Conservation (phyloP, 139 green algal species). For the Parachlorella kessleri region DNA sequence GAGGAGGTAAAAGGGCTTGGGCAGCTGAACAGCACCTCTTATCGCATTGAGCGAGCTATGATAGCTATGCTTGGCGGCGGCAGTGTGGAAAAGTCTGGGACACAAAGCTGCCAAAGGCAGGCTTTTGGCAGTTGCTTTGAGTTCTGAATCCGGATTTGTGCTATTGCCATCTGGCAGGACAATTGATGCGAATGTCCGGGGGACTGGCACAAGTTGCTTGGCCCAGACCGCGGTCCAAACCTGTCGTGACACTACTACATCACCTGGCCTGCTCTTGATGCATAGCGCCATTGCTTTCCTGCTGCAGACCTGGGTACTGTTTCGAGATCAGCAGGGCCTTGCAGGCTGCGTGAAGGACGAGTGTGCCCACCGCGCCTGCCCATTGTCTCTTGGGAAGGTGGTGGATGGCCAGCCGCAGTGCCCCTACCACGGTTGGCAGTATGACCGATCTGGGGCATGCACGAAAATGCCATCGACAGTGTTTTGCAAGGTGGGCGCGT, state of each 20-base stretch:
- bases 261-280: too few species aligned
- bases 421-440: constrained; percentile 95
- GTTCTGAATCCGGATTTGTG: neutral
- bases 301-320: constrained; percentile 93
- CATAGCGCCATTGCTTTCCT: too few species aligned
- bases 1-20: constrained; percentile 44
- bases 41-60: too few species aligned
- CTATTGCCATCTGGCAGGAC: neutral
- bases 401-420: constrained; percentile 72
- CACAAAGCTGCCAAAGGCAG: too few species aligned
- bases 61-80: too few species aligned
- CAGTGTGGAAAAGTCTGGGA: too few species aligned
- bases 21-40: neutral
- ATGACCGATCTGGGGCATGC: constrained; percentile 77
- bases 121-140: neutral
- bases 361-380: constrained; percentile 96
- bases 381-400: constrained; percentile 85
- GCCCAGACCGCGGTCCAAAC: too few species aligned
- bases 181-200: neutral
- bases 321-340: constrained; percentile 61
- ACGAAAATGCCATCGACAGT: constrained; percentile 92
- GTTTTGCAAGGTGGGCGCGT: constrained; percentile 50
- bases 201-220: constrained; percentile 5
- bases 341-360: constrained; percentile 67
- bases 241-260: too few species aligned